Percentiles rank a stretch among this genome's conserved stretches.
Conservation (phyloP, 495 filamentous ascomycete species). For the Penicillium chermesinum region DNA sequence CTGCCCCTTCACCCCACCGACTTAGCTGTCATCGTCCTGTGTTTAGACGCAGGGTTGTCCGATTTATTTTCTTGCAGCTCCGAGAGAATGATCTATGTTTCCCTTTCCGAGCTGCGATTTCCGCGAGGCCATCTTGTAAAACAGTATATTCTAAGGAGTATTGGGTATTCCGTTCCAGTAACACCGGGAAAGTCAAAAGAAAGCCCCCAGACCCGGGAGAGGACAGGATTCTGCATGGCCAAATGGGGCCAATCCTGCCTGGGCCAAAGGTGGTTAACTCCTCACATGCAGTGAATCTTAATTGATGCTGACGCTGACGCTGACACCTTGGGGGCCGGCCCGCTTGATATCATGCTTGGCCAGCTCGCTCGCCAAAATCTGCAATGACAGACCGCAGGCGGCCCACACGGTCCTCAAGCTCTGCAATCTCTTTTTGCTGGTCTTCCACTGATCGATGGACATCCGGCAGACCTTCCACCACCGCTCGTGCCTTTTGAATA, state of each 20-base stretch:
- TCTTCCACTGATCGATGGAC: slow-evolving; percentile 66
- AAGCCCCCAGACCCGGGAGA: not conserved
- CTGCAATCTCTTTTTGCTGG: slow-evolving; percentile 73
- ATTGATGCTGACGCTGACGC: not conserved
- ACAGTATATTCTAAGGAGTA: not conserved
- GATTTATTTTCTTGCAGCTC: slow-evolving; percentile 12
- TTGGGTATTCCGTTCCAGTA: slow-evolving; percentile 26
- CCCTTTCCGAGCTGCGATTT: not conserved
- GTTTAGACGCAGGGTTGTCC: not conserved
- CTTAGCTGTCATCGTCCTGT: not conserved
- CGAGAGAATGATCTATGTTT: slow-evolving; percentile 2
- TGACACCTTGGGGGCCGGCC: slow-evolving; percentile 1
- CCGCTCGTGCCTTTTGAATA: slow-evolving; percentile 67
- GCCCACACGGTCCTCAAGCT: slow-evolving; percentile 62
- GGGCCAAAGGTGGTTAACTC: not conserved
- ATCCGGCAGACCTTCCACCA: slow-evolving; percentile 68
- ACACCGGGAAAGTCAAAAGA: slow-evolving; percentile 5
- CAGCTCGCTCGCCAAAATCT: slow-evolving; percentile 36
- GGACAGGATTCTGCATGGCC: not conserved
- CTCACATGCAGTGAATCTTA: not conserved
- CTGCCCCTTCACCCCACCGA: no score
- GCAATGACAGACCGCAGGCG: slow-evolving; percentile 52
- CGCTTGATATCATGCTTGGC: not conserved
- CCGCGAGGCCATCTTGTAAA: not conserved
- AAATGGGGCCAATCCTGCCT: not conserved